phyloP scores from a whole-genome alignment of 257 asterid species.

The Solanum gandarillasii region DNA sequence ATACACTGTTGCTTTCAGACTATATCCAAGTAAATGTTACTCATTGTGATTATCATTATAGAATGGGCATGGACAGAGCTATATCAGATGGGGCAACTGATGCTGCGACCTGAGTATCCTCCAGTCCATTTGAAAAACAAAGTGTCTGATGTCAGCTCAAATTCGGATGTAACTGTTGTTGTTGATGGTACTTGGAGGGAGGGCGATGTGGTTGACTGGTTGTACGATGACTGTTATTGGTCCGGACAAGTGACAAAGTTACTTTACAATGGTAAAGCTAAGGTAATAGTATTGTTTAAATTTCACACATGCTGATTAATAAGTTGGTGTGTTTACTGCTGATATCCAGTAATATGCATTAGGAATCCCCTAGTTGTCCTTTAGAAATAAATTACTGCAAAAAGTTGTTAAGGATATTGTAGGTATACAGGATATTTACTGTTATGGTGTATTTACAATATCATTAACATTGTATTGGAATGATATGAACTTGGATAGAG shows the following conservation, averaged over 20 bases:
- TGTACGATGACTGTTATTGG: neutral
- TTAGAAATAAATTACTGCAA: neutral
- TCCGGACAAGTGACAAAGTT: neutral
- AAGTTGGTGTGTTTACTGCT: neutral
- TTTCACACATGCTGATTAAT: neutral
- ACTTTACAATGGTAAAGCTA: neutral
- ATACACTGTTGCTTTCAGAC: neutral
- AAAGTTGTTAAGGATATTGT: neutral
- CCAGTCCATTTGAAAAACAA: neutral
- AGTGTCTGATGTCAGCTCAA: neutral
- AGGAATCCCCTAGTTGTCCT: neutral
- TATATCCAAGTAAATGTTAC: neutral
- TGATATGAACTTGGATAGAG: neutral
- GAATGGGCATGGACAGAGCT: slow-evolving; percentile 18
- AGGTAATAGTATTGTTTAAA: neutral
- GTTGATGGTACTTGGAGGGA: neutral
- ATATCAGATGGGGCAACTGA: slow-evolving; percentile 35
- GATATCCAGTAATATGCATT: neutral
- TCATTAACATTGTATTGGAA: neutral
- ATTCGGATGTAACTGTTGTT: neutral
- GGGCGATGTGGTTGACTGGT: neutral
- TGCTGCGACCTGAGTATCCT: slow-evolving; percentile 70
- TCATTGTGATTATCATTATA: slow-evolving; percentile 2
- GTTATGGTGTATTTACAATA: neutral
- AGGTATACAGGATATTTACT: neutral